Evolutionary conservation across 176 grass and related monocot species (phyloP), one percentile per base, ranked within the genome.

Genomic region (Musa beccarii): DNA sequence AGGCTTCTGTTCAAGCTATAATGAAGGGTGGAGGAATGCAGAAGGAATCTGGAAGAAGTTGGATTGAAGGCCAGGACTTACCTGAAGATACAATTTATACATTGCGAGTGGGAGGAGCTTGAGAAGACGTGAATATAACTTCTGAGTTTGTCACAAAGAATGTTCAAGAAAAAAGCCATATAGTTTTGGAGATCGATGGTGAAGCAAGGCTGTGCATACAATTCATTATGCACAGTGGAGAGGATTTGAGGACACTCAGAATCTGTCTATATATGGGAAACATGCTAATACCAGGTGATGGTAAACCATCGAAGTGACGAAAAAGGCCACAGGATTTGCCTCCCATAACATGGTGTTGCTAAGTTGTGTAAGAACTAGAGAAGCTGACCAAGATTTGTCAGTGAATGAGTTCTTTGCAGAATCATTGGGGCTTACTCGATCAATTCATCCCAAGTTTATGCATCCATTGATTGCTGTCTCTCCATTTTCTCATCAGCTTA

Each of bases 31-130:
- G 72, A 19, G 26, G 14, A 68, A 52, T 89, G 53, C 76, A 71
- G 66, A 92, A 92, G 74, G 82, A 87, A 7, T 51, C 66, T 14
- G 90, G 84, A 63, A 89, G 74, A 79, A 85, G 90, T 76, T 89
- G 82, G 84, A 72, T 85, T 59, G 77, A 78, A 79, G 59, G 68
- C 68, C 63, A 87, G 49, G 66, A 83, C 67, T 59, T 68, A 69
- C 69, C 73, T 59, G 74, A 63, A 16, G 73, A 89, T 82, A 69
- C 66, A 78, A 69, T 78, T 72, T 74, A 80, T 26, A 2, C 57
- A 17, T 75, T 83, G 64, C 74, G 87, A 80, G 72, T 72, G 82
- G 73, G 76, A 85, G 75, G 68, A 77, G 76, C 34, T 2, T 89
- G 68, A 79, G 12, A 52, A 57, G 69, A 74, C 12, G 19, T 16